Evolutionary conservation across 2,329 filamentous ascomycete species (phyloP).

Genomic region (Ascochyta pisi): DNA sequence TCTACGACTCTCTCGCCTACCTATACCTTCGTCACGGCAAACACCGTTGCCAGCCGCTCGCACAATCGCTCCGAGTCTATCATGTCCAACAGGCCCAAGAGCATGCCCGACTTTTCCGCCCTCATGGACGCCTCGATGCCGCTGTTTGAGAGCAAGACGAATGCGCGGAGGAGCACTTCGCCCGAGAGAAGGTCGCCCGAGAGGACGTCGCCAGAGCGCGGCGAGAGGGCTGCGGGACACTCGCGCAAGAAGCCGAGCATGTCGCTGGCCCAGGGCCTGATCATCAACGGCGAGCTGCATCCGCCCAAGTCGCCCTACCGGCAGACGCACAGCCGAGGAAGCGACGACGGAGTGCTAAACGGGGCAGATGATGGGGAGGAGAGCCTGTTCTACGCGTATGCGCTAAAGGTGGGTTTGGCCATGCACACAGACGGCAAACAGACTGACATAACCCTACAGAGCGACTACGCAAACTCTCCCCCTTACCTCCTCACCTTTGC

Average conservation of each 20-base stretch:
- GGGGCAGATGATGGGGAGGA: constrained; percentile 20
- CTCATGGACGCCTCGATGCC: constrained; percentile 41
- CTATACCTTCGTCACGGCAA: neutral
- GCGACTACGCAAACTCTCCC: constrained; percentile 40
- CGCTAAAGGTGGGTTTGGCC: constrained; percentile 36
- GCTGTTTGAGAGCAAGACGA: constrained; percentile 32
- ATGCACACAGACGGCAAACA: neutral
- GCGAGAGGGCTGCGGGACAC: constrained; percentile 20
- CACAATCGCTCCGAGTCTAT: constrained; percentile 13
- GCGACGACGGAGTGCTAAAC: constrained; percentile 4
- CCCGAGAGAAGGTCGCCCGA: constrained; percentile 34
- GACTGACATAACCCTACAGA: constrained; percentile 29
- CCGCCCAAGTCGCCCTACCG: constrained; percentile 27
- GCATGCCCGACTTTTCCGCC: constrained; percentile 44
- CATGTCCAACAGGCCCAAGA: constrained; percentile 33
- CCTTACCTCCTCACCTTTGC: constrained; percentile 46
- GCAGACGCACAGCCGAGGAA: constrained; percentile 16
- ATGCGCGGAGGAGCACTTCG: constrained; percentile 29
- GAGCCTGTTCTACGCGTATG: constrained; percentile 46
- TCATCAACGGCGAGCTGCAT: constrained; percentile 41
- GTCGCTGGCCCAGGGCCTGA: constrained; percentile 46
- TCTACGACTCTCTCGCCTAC: constrained; percentile 7
- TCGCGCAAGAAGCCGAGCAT: constrained; percentile 43
- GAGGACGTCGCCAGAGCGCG: constrained; percentile 28
- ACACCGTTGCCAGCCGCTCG: constrained; percentile 9